phyloP scores from a whole-genome alignment of 1,284 basidiomycete genomes.

The Coriolopsis trogii region DNA sequence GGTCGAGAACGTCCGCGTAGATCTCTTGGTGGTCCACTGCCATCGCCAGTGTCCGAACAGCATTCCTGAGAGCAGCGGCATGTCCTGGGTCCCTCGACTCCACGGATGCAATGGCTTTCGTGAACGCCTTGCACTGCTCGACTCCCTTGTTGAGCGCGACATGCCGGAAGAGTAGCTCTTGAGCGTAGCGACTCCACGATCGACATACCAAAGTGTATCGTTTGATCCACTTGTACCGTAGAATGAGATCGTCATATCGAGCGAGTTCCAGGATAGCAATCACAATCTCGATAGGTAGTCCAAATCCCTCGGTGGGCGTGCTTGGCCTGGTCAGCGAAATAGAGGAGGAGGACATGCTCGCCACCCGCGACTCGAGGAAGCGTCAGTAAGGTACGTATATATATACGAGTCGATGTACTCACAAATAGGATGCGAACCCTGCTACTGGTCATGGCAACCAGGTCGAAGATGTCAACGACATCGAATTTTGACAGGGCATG shows the following conservation, averaged over 20 bases:
- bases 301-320: no score
- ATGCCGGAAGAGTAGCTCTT: slow-evolving; percentile 59
- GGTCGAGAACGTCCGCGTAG: slow-evolving; percentile 11
- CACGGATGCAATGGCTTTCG: background rate
- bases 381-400: no score
- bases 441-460: no score
- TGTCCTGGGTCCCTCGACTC: slow-evolving; percentile 1
- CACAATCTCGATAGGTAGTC: slow-evolving; percentile 16
- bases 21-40: slow-evolving; percentile 21
- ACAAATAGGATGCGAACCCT: no score
- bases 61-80: background rate
- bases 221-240: slow-evolving; percentile 40
- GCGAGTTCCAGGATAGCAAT: slow-evolving; percentile 13
- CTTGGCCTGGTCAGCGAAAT: no score
- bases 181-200: slow-evolving; percentile 58
- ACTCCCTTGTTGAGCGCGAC: slow-evolving; percentile 45
- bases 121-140: slow-evolving; percentile 16
- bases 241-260: slow-evolving; percentile 18
- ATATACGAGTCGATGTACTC: no score
- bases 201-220: slow-evolving; percentile 60
- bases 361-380: no score
- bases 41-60: slow-evolving; percentile 14
- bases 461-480: no score
- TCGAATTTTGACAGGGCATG: no score
- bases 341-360: no score